phyloP scores from a whole-genome alignment of 805 yeast genomes.

The Yarrowia hollandica region DNA sequence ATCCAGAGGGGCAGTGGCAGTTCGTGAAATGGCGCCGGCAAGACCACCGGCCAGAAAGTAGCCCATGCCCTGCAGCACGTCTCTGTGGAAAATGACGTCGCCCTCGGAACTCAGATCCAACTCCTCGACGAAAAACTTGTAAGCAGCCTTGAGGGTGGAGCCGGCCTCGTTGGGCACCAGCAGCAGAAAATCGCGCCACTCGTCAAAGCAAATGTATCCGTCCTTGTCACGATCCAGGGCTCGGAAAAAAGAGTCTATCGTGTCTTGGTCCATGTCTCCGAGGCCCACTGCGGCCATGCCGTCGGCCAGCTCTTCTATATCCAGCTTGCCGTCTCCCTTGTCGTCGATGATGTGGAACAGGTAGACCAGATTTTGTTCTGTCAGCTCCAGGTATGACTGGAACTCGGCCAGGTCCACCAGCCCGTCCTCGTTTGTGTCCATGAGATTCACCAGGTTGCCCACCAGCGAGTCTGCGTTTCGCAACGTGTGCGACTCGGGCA shows the following conservation, averaged over 20 bases:
- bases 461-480: constrained; percentile 53
- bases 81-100: constrained; percentile 81
- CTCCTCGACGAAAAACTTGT: constrained; percentile 74
- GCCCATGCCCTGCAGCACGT: constrained; percentile 79
- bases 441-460: constrained; percentile 54
- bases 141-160: constrained; percentile 65
- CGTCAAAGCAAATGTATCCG: constrained; percentile 76
- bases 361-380: constrained; percentile 67
- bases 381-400: constrained; percentile 58
- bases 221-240: constrained; percentile 54
- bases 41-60: constrained; percentile 93
- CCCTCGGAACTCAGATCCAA: constrained; percentile 86
- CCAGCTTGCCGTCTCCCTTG: constrained; percentile 71
- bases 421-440: constrained; percentile 54
- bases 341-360: constrained; percentile 70
- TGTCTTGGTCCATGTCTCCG: constrained; percentile 52
- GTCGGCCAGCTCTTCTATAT: constrained; percentile 60
- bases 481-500: constrained; percentile 24
- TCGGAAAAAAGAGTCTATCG: constrained; percentile 57
- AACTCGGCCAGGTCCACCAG: constrained; percentile 57
- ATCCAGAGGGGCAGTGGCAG: constrained; percentile 96
- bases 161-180: constrained; percentile 68
- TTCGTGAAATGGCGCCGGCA: constrained; percentile 93
- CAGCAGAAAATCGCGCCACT: constrained; percentile 78
- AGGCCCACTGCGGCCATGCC: constrained; percentile 62